Evolutionary conservation across 2,329 filamentous ascomycete genomes (phyloP), one percentile per base, ranked within the genome.

Genomic region (Paraphaeosphaeria sporulosa): DNA sequence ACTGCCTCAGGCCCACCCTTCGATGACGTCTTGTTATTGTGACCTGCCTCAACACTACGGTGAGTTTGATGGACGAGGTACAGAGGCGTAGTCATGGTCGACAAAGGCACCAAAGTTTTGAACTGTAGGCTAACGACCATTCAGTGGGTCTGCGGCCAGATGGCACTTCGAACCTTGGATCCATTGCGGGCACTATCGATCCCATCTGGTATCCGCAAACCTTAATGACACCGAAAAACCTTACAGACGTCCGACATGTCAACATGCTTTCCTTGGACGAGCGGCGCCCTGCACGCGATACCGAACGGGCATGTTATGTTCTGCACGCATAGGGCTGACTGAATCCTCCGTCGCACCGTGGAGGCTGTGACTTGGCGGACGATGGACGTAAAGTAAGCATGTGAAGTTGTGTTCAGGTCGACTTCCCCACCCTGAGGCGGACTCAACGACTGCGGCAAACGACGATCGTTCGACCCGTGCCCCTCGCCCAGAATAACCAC

Each of bases 281-380:
- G 19, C 27, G 30, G 27, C 25, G 47, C n/a, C 21, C 47, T 21
- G 47, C 30, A 50, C 27, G 47, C 27, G 27, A 36, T 36, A 50
- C 27, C 27, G 5, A 15, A 50, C 7, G 23, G 17, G 47, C 27
- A 23, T 48, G 46, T n/a, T 25, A 25, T 32, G 38, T 32, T 5
- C 30, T 19, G 27, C 30, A 30, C 19, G 47, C 47, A 36, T 49
- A 38, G 48, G 48, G 48, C 48, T 51, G 48, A 38, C 8, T 50
- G 34, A 32, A 17, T 34, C 47, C 47, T 49, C 27, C 25, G 25
- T 49, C 44, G 21, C 30, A 49, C 27, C 13, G 23, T 1, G 3
- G 27, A 50, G 27, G 47, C 47, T 49, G 27, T 21, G 10, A 27
- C 8, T 1, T 4, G 44, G 12, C 13, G 23, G 44, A 47, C 23